These are phyloP conservation scores for Saccharomycopsis hybrid DNA, from an alignment of 1,139 yeast species.

Conservation along the genomic window DNA sequence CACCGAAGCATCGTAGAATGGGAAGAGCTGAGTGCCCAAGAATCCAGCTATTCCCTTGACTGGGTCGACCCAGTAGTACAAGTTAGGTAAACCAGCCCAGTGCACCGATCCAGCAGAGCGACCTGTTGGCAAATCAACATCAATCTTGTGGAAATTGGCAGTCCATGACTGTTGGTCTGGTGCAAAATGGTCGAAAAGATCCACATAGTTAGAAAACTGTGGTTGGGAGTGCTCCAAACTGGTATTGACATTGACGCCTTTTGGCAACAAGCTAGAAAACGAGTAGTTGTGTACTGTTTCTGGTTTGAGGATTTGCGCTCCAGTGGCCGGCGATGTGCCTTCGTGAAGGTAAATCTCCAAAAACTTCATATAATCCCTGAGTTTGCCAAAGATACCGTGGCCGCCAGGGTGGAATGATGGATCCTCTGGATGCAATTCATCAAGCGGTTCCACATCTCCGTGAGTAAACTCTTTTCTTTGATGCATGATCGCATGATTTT, in stretches of 20 bases:
- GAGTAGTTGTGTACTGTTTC: conserved; percentile 29
- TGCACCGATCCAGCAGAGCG: conserved; percentile 29
- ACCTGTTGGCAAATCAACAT: conserved; percentile 28
- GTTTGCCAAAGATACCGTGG: conserved; percentile 32
- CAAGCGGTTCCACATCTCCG: conserved; percentile 16
- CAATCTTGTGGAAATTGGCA: conserved; percentile 21
- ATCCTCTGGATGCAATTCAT: conserved; percentile 22
- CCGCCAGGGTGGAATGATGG: conserved; percentile 34
- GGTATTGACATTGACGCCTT: conserved; percentile 19
- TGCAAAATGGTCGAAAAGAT: conserved; percentile 15
- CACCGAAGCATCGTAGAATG: conserved; percentile 28
- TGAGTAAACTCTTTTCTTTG: conserved; percentile 21
- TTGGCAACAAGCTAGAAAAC: conserved; percentile 26
- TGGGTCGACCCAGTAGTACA: conserved; percentile 34
- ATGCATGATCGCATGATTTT: conserved; percentile 24
- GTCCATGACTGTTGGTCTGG: conserved; percentile 22
- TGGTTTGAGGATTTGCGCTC: conserved; percentile 27
- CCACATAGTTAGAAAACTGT: conserved; percentile 19
- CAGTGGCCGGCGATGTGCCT: conserved; percentile 31
- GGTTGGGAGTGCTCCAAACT: conserved; percentile 21
- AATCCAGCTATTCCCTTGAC: conserved; percentile 31
- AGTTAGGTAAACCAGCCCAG: conserved; percentile 34
- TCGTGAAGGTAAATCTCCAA: conserved; percentile 32
- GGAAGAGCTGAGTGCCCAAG: conserved; percentile 30
- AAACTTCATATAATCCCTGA: conserved; percentile 32